phyloP scores from a whole-genome alignment of 164 flowering plant species.

The Chimonanthus praecox region DNA sequence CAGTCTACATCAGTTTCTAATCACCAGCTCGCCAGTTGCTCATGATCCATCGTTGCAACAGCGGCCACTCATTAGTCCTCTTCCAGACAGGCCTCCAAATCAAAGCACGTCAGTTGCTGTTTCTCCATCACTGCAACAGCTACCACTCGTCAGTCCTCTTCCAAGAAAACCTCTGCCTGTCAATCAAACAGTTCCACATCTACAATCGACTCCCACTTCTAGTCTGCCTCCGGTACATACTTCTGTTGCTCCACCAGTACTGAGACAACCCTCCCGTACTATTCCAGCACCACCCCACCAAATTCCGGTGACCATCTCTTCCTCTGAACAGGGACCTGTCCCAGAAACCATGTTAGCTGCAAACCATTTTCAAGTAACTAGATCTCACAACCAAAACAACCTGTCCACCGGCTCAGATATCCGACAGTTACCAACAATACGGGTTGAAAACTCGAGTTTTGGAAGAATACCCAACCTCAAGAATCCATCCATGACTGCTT shows the following conservation, averaged over 20 bases:
- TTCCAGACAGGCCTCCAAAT: slow-evolving; percentile 3
- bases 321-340: slow-evolving; percentile 12
- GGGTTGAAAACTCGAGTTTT: slow-evolving; percentile 12
- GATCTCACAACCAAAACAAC: slow-evolving; percentile 8
- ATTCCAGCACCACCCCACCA: slow-evolving; percentile 2
- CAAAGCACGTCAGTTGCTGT: not conserved
- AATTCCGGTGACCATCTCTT: not conserved
- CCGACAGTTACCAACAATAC: not conserved
- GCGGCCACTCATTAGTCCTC: not conserved
- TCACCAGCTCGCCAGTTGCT: slow-evolving; percentile 3
- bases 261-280: slow-evolving; percentile 5
- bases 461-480: slow-evolving; percentile 15
- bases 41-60: not conserved
- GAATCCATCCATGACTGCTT: slow-evolving; percentile 16
- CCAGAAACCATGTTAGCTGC: slow-evolving; percentile 9
- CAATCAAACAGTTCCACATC: slow-evolving; percentile 12
- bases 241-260: not conserved
- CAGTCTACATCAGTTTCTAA: slow-evolving; percentile 13
- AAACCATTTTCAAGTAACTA: slow-evolving; percentile 15
- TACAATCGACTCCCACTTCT: slow-evolving; percentile 11
- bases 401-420: slow-evolving; percentile 11
- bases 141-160: not conserved
- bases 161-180: slow-evolving; percentile 6
- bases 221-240: slow-evolving; percentile 3
- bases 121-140: not conserved